A percentile compares a stretch with the other conserved stretches of the same genome.
These are phyloP conservation scores for Vaccinium macrocarpon DNA, from an alignment of 148 eudicot genomes.

Conservation along the genomic window DNA sequence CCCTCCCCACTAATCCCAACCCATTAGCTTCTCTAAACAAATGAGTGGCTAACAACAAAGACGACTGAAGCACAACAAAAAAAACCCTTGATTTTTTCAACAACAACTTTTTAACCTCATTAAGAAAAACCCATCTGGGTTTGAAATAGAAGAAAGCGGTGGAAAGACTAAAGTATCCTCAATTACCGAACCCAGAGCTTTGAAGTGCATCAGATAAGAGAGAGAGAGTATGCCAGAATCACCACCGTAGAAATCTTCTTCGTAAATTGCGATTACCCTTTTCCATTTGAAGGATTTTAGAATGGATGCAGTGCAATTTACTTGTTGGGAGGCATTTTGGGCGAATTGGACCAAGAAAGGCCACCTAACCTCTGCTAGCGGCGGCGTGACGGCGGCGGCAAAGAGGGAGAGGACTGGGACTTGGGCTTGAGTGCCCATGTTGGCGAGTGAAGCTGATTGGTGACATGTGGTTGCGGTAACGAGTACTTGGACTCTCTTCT, in stretches of 20 bases:
- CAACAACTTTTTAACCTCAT: constrained; percentile 28
- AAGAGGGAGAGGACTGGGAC: constrained; percentile 42
- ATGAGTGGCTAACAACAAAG: constrained; percentile 26
- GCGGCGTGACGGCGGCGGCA: constrained; percentile 13
- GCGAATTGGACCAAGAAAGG: constrained; percentile 43
- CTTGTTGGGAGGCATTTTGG: constrained; percentile 20
- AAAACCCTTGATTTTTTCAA: constrained; percentile 43
- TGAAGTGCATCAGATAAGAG: constrained; percentile 35
- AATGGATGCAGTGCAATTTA: constrained; percentile 33
- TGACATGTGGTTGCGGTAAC: constrained; percentile 36
- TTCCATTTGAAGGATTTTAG: constrained; percentile 38
- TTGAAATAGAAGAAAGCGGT: constrained; percentile 19
- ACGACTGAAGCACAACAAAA: constrained; percentile 47
- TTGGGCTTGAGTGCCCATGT: constrained; percentile 25
- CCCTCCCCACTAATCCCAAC: constrained; percentile 43
- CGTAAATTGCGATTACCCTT: constrained; percentile 42
- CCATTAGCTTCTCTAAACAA: constrained; percentile 40
- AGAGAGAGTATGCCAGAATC: constrained; percentile 27
- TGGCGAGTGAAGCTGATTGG: constrained; percentile 33
- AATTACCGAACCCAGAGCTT: constrained; percentile 25
- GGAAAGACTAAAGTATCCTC: constrained; percentile 40
- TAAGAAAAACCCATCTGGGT: constrained; percentile 26
- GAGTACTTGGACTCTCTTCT: constrained; percentile 28
- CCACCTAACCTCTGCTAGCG: constrained; percentile 21
- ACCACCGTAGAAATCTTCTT: constrained; percentile 31